phyloP scores from a whole-genome alignment of 805 yeast genomes.

The Ogataea ganodermae region DNA sequence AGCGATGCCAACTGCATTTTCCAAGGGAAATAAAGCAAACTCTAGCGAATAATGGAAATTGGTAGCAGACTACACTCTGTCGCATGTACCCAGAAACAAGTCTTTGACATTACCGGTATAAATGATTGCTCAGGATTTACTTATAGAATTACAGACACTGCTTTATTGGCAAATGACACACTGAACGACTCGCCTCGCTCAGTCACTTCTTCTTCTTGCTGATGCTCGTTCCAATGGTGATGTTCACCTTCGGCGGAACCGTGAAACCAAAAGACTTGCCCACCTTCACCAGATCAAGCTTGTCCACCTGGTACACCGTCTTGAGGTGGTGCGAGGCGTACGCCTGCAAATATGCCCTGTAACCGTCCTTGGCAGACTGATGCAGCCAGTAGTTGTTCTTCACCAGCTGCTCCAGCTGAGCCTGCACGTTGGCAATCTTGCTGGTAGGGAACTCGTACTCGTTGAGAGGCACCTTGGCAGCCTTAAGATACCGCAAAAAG shows the following conservation, averaged over 20 bases:
- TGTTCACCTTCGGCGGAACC: conserved; percentile 95
- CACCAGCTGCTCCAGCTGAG: conserved; percentile 87
- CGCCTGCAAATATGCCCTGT: conserved; percentile 94
- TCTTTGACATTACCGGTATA: no score
- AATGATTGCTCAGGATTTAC: no score
- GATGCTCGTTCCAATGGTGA: conserved; percentile 86
- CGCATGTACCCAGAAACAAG: no score
- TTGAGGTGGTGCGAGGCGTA: conserved; percentile 95
- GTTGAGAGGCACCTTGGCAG: conserved; percentile 95
- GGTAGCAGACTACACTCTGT: no score
- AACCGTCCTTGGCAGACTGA: conserved; percentile 96
- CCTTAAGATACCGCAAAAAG: conserved; percentile 89
- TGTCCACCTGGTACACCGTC: conserved; percentile 94
- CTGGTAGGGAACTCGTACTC: conserved; percentile 95
- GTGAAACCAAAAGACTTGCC: conserved; percentile 95
- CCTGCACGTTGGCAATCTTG: conserved; percentile 95
- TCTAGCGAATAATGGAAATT: no score
- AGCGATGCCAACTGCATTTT: no score
- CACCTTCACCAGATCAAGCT: conserved; percentile 89
- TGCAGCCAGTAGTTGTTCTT: conserved; percentile 92
- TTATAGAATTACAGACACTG: no score
- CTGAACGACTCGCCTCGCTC: background rate
- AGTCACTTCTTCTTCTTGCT: conserved; percentile 22
- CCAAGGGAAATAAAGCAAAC: no score
- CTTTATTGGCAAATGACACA: no score